These are phyloP conservation scores for Phialemonium atrogriseum DNA, from an alignment of 2,329 filamentous ascomycete genomes.

Conservation along the genomic window DNA sequence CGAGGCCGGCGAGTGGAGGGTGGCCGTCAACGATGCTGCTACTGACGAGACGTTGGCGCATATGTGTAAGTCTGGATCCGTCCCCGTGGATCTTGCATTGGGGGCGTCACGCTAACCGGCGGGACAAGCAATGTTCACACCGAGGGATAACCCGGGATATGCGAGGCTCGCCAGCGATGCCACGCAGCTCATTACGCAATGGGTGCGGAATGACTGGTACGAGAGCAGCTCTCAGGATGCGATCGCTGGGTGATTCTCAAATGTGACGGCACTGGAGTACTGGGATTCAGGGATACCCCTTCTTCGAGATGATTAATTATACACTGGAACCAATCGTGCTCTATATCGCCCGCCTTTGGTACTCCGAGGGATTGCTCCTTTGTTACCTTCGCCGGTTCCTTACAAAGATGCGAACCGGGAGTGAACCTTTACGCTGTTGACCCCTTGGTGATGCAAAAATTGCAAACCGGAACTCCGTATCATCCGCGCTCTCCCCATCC, in stretches of 20 bases:
- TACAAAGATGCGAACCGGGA: no score
- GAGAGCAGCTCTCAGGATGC: slow-evolving; percentile 37
- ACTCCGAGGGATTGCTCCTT: no score
- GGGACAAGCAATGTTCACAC: slow-evolving; percentile 67
- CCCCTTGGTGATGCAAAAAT: no score
- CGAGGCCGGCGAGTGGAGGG: slow-evolving; percentile 51
- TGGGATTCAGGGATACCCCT: background rate
- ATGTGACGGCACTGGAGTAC: no score
- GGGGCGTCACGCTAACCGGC: no score
- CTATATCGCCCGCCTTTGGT: no score
- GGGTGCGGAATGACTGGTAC: slow-evolving; percentile 62
- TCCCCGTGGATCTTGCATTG: no score
- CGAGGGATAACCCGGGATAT: slow-evolving; percentile 65
- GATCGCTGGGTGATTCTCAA: slow-evolving; percentile 7
- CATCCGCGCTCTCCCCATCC: background rate
- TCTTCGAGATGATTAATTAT: no score
- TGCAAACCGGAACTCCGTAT: no score
- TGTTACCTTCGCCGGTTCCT: no score
- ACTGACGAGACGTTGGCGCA: slow-evolving; percentile 75
- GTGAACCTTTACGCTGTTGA: no score
- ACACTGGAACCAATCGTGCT: no score
- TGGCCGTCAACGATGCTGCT: slow-evolving; percentile 70
- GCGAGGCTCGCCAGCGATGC: slow-evolving; percentile 58
- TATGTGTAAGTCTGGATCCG: slow-evolving; percentile 56
- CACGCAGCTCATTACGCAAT: slow-evolving; percentile 54